Evolutionary conservation across 2,329 filamentous ascomycete genomes (phyloP).

Genomic region (Phialophora expanda): DNA sequence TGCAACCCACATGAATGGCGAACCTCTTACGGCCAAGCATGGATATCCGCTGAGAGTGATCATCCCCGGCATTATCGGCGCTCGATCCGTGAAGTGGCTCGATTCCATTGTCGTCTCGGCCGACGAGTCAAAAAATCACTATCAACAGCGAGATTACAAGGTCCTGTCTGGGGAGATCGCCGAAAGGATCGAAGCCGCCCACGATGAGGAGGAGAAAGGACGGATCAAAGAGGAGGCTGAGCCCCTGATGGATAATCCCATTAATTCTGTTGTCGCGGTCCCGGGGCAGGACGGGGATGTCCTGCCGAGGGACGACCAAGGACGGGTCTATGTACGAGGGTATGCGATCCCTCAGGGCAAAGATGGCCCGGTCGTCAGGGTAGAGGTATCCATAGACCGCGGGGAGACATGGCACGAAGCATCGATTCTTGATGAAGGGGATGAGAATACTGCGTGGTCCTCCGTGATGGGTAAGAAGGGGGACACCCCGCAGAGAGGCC

Average conservation of each 20-base stretch:
- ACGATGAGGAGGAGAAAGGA: conserved; percentile 4
- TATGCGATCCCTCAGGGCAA: conserved; percentile 62
- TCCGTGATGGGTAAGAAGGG: neutral
- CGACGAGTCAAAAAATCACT: conserved; percentile 41
- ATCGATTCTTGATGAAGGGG: conserved; percentile 40
- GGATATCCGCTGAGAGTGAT: conserved; percentile 59
- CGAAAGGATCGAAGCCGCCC: neutral
- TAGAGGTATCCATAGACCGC: conserved; percentile 60
- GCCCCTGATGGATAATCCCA: conserved; percentile 60
- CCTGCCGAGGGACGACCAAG: conserved; percentile 42
- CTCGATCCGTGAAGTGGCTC: conserved; percentile 62
- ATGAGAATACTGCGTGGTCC: neutral
- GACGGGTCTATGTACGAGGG: conserved; percentile 55
- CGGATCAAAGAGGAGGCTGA: conserved; percentile 57
- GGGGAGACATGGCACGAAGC: conserved; percentile 58
- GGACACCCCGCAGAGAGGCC: neutral
- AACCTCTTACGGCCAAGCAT: conserved; percentile 54
- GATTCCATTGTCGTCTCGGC: conserved; percentile 58
- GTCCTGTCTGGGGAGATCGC: neutral
- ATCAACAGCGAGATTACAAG: conserved; percentile 9
- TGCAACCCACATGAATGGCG: conserved; percentile 54
- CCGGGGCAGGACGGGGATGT: conserved; percentile 54
- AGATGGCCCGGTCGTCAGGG: conserved; percentile 54
- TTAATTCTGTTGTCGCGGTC: conserved; percentile 60
- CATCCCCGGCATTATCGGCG: conserved; percentile 60